A percentile compares a stretch with the other conserved stretches of the same genome.
Conservation (phyloP, 352 stramenopile genomes). For the Pilasporangium apinafurcum region DNA sequence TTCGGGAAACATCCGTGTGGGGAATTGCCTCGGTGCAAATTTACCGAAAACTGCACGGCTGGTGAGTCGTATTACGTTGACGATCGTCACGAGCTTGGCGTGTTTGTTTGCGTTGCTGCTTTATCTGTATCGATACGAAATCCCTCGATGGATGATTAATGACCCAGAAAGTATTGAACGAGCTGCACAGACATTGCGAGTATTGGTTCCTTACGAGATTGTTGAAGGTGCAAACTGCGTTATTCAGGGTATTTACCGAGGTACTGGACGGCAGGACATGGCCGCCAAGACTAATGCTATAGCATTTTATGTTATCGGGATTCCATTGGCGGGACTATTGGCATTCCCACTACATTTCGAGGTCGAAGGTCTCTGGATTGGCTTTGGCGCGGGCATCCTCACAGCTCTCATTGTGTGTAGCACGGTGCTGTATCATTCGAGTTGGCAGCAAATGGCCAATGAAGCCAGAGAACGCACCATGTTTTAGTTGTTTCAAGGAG, state of each 20-base stretch:
- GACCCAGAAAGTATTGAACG: slow-evolving; percentile 35
- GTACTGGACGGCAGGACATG: slow-evolving; percentile 55
- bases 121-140: slow-evolving; percentile 33
- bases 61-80: slow-evolving; percentile 41
- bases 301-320: slow-evolving; percentile 74
- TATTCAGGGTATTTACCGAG: slow-evolving; percentile 77
- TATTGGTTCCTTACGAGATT: slow-evolving; percentile 69
- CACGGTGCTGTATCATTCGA: slow-evolving; percentile 43
- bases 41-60: slow-evolving; percentile 54
- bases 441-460: slow-evolving; percentile 52
- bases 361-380: slow-evolving; percentile 77
- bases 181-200: slow-evolving; percentile 41
- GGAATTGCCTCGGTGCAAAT: slow-evolving; percentile 77
- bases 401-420: slow-evolving; percentile 36
- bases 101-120: slow-evolving; percentile 29
- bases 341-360: slow-evolving; percentile 39
- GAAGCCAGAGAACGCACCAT: slow-evolving; percentile 29
- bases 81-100: slow-evolving; percentile 32
- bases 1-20: slow-evolving; percentile 70
- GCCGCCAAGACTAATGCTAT: slow-evolving; percentile 67
- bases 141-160: slow-evolving; percentile 50
- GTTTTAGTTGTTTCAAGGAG: too few species aligned
- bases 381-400: slow-evolving; percentile 45
- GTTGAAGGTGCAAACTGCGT: slow-evolving; percentile 71
- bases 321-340: slow-evolving; percentile 58